Evolutionary conservation across 2,329 filamentous ascomycete species (phyloP).

Genomic region (Ciborinia camelliae): DNA sequence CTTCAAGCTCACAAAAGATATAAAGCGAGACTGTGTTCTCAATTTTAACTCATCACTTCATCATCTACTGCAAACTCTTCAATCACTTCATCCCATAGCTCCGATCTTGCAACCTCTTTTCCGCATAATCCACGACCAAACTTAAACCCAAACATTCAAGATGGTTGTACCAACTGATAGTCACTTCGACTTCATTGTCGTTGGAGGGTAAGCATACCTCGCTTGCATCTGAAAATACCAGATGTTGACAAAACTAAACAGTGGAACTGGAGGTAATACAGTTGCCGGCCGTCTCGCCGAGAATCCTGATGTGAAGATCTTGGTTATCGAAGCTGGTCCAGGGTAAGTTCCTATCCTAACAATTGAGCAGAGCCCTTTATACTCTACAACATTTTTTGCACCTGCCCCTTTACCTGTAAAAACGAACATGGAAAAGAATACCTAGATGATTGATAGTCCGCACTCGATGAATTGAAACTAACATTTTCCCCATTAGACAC

Average conservation of each 20-base stretch:
- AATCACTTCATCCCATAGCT: neutral
- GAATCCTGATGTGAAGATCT: constrained; percentile 45
- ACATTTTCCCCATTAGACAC: too few species aligned
- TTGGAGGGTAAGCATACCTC: neutral
- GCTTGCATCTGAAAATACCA: neutral
- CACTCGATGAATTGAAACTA: too few species aligned
- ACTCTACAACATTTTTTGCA: too few species aligned
- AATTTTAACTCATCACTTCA: neutral
- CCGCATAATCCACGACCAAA: neutral
- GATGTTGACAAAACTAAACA: constrained; percentile 25
- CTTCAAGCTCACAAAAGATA: neutral
- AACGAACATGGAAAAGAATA: too few species aligned
- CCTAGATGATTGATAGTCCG: too few species aligned
- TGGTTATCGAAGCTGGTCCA: constrained; percentile 48
- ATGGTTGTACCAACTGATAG: neutral
- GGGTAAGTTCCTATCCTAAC: too few species aligned
- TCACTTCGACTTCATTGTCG: constrained; percentile 7
- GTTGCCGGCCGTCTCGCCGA: constrained; percentile 52
- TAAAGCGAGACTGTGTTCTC: neutral
- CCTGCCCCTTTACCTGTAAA: too few species aligned
- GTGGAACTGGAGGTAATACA: constrained; percentile 47
- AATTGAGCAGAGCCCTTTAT: too few species aligned
- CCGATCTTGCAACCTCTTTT: neutral
- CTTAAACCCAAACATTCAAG: neutral
- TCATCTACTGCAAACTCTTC: neutral